A percentile compares a stretch with the other conserved stretches of the same genome.
Evolutionary conservation across 2,329 filamentous ascomycete genomes (phyloP).

Genomic region (Penicillium sp.): DNA sequence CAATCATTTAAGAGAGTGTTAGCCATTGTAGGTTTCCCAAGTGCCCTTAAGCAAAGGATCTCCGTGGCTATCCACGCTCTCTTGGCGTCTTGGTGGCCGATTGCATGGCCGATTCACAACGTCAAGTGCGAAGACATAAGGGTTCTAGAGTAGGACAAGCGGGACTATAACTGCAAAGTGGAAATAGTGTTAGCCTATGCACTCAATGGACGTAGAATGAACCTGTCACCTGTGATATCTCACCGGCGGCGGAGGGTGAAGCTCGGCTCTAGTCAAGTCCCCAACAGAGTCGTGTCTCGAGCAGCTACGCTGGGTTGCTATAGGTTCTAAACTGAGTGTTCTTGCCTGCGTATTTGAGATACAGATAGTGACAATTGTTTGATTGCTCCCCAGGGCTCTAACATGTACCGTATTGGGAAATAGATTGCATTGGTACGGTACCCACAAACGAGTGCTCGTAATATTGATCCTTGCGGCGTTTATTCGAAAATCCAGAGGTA

Average conservation of each 20-base stretch:
- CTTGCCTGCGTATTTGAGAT: neutral
- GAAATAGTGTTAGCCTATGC: too few relatives aligned
- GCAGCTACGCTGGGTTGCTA: neutral
- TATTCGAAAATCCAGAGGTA: neutral
- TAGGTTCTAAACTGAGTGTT: neutral
- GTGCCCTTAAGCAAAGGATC: too few relatives aligned
- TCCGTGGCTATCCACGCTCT: neutral
- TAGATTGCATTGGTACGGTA: neutral
- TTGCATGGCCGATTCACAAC: neutral
- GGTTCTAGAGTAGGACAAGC: neutral
- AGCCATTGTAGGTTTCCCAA: neutral
- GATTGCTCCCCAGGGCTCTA: neutral
- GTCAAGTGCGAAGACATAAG: neutral
- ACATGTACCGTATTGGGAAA: too few relatives aligned
- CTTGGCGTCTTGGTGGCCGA: neutral
- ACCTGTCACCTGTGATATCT: neutral
- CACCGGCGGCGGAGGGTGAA: neutral
- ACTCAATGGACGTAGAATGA: too few relatives aligned
- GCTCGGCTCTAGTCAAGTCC: neutral
- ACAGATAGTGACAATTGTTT: neutral
- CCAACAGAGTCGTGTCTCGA: neutral
- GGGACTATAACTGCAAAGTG: neutral
- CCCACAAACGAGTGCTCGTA: too few relatives aligned
- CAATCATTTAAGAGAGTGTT: neutral
- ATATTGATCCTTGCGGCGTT: neutral